Percentiles rank a stretch among this genome's conserved stretches.
These are phyloP conservation scores for Candida arabinofermentans DNA, from an alignment of 805 yeast species.

Conservation along the genomic window DNA sequence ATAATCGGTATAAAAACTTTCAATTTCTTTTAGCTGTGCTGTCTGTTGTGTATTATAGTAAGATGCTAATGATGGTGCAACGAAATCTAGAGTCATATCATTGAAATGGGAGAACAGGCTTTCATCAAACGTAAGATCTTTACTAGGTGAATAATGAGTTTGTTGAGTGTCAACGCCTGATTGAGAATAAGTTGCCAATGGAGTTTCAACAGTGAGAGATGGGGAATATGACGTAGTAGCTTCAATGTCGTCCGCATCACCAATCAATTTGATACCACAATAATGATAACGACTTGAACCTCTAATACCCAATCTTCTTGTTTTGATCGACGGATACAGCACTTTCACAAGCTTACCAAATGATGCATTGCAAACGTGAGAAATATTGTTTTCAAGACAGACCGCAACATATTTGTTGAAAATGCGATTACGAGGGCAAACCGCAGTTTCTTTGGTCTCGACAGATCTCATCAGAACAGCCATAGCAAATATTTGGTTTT, in stretches of 20 bases:
- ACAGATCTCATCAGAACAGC: conserved; percentile 73
- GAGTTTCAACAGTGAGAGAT: conserved; percentile 13
- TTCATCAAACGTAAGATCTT: conserved; percentile 11
- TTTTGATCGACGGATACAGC: conserved; percentile 61
- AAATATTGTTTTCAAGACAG: conserved; percentile 49
- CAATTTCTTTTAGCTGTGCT: conserved; percentile 28
- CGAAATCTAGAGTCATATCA: conserved; percentile 10
- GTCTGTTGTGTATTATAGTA: conserved; percentile 9
- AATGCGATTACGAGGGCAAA: conserved; percentile 62
- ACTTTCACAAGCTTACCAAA: conserved; percentile 71
- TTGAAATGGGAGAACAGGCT: conserved; percentile 8
- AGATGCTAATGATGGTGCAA: conserved; percentile 12
- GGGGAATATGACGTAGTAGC: conserved; percentile 11
- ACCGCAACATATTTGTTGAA: conserved; percentile 60
- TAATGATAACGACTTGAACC: conserved; percentile 84
- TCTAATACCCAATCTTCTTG: conserved; percentile 77
- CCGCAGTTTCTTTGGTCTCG: conserved; percentile 43
- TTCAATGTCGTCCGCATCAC: conserved; percentile 31
- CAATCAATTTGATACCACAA: conserved; percentile 59
- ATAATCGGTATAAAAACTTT: conserved; percentile 58
- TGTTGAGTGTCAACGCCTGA: neutral
- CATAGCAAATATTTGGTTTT: conserved; percentile 76
- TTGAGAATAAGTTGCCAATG: conserved; percentile 1
- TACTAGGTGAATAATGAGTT: neutral
- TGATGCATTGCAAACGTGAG: conserved; percentile 71